These are phyloP conservation scores for Penicillium soppii DNA, from an alignment of 495 filamentous ascomycete genomes.

Conservation along the genomic window DNA sequence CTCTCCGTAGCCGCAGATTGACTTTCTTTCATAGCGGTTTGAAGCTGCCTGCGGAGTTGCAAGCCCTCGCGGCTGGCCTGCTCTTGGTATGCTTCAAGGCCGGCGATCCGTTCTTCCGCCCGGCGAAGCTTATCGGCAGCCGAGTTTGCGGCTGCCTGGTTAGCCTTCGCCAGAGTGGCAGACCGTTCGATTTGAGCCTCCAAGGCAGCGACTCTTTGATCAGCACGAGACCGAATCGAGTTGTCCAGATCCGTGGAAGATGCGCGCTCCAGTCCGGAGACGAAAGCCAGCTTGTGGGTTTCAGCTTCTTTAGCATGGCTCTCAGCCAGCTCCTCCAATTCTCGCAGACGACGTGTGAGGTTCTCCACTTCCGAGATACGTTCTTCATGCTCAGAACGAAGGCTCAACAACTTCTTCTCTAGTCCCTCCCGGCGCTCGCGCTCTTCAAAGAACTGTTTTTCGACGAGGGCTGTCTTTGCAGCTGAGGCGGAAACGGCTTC, in stretches of 20 bases:
- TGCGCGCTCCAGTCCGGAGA: constrained; percentile 73
- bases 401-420: constrained; percentile 75
- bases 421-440: constrained; percentile 68
- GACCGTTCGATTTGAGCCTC: constrained; percentile 78
- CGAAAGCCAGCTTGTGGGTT: constrained; percentile 78
- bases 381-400: constrained; percentile 84
- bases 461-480: constrained; percentile 70
- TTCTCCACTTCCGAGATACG: constrained; percentile 76
- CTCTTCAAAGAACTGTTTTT: constrained; percentile 84
- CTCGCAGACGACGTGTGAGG: constrained; percentile 68
- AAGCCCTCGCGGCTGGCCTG: constrained; percentile 92
- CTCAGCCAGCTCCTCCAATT: constrained; percentile 90
- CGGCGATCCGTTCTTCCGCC: constrained; percentile 94
- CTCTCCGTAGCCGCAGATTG: constrained; percentile 74
- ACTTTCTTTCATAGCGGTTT: constrained; percentile 74
- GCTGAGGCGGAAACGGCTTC: constrained; percentile 76
- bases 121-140: constrained; percentile 85
- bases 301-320: constrained; percentile 83
- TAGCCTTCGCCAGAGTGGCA: constrained; percentile 76
- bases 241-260: constrained; percentile 45
- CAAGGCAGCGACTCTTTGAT: constrained; percentile 74
- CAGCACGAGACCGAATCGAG: constrained; percentile 54
- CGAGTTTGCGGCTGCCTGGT: constrained; percentile 84
- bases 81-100: constrained; percentile 94
- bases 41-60: constrained; percentile 82